These are phyloP conservation scores for Apiotrichum gracile DNA, from an alignment of 1,284 basidiomycete species.

Conservation along the genomic window DNA sequence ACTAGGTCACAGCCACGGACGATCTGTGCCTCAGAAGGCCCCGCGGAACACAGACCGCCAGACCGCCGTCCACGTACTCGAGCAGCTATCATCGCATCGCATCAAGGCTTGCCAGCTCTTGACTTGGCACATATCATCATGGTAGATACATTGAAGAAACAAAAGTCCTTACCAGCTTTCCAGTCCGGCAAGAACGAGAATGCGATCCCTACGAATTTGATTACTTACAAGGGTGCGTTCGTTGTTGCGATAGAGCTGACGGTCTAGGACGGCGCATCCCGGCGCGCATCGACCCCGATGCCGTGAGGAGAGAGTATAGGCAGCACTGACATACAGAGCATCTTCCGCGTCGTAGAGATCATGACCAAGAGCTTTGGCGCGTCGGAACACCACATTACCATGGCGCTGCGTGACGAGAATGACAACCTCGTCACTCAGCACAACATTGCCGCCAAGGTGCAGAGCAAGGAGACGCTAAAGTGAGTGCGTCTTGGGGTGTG, in stretches of 20 bases:
- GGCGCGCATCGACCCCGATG: slow-evolving; percentile 42
- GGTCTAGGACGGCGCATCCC: slow-evolving; percentile 34
- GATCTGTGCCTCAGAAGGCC: too few species aligned
- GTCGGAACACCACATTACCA: slow-evolving; percentile 71
- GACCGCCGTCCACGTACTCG: too few species aligned
- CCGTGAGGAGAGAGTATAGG: slow-evolving; percentile 21
- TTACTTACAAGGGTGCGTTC: slow-evolving; percentile 36
- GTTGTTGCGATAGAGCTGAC: background rate
- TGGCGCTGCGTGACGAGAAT: slow-evolving; percentile 77
- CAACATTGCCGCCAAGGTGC: slow-evolving; percentile 72
- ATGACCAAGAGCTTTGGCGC: slow-evolving; percentile 59
- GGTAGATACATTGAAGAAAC: slow-evolving; percentile 4
- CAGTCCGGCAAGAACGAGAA: slow-evolving; percentile 24
- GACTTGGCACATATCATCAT: background rate
- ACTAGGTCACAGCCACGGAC: too few species aligned
- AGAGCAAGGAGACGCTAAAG: slow-evolving; percentile 71
- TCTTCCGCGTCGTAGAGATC: slow-evolving; percentile 41
- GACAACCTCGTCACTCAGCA: slow-evolving; percentile 89
- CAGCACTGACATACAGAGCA: slow-evolving; percentile 20
- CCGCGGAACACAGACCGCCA: too few species aligned
- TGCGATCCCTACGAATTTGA: slow-evolving; percentile 42
- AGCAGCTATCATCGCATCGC: too few species aligned
- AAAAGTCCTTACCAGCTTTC: slow-evolving; percentile 8
- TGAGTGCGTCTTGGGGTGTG: slow-evolving; percentile 49
- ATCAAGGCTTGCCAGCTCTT: too few species aligned